Base-by-base conservation (phyloP, 148 eudicot species). In the Arctostaphylos glauca region DNA sequence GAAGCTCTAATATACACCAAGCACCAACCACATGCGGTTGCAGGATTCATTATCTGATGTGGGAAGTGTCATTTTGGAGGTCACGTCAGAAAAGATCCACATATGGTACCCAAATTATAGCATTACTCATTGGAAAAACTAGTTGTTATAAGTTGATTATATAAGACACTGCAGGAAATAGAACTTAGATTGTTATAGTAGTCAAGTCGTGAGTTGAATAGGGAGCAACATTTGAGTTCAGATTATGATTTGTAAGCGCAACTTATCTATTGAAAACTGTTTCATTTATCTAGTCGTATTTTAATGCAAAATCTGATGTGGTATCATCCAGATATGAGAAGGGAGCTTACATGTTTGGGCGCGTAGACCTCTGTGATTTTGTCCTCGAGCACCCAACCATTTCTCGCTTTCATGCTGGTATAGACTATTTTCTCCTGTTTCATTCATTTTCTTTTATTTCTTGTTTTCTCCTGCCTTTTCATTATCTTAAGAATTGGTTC, bases 291-390 rank as follows among this genome's bases (percentile, higher is more conserved):
- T 73, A 31, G 13, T 23, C 55, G 31, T 73, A 58, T 75, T 50
- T 47, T 50, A 19, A 80, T 21, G 12, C 38, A 52, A 60, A 23
- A 78, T 83, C 83, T 21, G 12, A 67, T 43, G 62, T 50, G 49
- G 74, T 44, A 44, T 82, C n/a, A 55, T 84, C 54, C 86, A 96
- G 99, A 73, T 75, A 93, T 38, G 86, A 93, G 89, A 96, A 96
- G 90, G 99, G 99, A 25, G 99, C 99, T 8, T 96, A 91, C 86
- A 94, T 96, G 98, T 94, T 96, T 87, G 98, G 99, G 71, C 92
- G 98, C 43, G 93, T 89, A 72, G 99, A 96, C 84, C 85, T 94
- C 23, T 94, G 99, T 74, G 99, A 96, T 85, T 94, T 96, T 55
- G 87, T 94, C 53, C 98, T 96, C 15, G 98, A 94, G 88, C 98